phyloP scores from a whole-genome alignment of 352 stramenopile genomes.

The Globisporangium solare region DNA sequence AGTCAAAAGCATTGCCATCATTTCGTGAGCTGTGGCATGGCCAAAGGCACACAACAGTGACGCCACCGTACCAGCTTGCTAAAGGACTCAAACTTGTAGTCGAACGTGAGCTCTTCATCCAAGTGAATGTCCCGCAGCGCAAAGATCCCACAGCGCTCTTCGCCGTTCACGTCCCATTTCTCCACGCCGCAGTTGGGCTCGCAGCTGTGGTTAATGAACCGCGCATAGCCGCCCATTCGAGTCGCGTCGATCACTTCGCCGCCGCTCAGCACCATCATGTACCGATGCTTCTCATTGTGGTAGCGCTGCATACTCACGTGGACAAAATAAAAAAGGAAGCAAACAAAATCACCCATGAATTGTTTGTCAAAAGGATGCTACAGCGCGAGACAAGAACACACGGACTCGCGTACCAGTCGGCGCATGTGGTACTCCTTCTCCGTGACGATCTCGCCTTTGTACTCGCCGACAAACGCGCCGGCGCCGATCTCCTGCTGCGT shows the following conservation, averaged over 20 bases:
- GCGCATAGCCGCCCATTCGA: slow-evolving; percentile 86
- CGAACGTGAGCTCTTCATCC: slow-evolving; percentile 92
- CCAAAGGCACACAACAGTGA: background rate
- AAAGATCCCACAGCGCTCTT: slow-evolving; percentile 95
- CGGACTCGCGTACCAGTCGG: slow-evolving; percentile 40
- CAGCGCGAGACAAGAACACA: background rate
- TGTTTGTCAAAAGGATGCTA: background rate
- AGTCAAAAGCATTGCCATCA: background rate
- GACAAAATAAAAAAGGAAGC: background rate
- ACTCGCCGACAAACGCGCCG: slow-evolving; percentile 73
- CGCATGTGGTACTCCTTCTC: slow-evolving; percentile 80
- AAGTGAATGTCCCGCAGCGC: slow-evolving; percentile 81
- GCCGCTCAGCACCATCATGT: slow-evolving; percentile 83
- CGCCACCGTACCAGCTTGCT: slow-evolving; percentile 27
- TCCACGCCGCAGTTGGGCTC: slow-evolving; percentile 92
- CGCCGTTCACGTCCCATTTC: slow-evolving; percentile 91
- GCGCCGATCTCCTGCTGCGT: slow-evolving; percentile 42
- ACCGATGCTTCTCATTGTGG: slow-evolving; percentile 80
- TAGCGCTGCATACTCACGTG: slow-evolving; percentile 34
- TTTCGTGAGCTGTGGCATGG: too few species aligned
- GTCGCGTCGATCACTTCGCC: slow-evolving; percentile 88
- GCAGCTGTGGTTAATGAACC: slow-evolving; percentile 96
- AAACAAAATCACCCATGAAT: background rate
- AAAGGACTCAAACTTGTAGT: slow-evolving; percentile 92
- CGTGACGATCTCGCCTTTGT: slow-evolving; percentile 82